A percentile compares a stretch with the other conserved stretches of the same genome.
Conservation (phyloP, 1,284 basidiomycete species). For the Puccinia horiana region DNA sequence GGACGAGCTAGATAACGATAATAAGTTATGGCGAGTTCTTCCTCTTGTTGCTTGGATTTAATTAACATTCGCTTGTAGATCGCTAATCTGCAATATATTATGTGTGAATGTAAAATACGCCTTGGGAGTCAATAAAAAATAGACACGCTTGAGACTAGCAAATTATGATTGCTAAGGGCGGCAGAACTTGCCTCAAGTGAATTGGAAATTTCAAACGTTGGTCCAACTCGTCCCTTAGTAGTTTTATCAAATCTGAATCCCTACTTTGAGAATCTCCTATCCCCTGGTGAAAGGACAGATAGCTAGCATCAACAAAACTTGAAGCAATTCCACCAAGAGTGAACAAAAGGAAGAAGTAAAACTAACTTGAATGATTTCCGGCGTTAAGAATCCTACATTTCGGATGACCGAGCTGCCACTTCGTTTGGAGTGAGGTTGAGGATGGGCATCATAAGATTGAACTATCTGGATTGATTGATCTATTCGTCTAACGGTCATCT, state of each 20-base stretch:
- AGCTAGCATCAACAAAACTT: background rate
- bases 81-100: background rate
- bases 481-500: background rate
- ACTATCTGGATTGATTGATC: background rate
- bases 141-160: background rate
- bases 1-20: constrained; percentile 18
- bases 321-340: background rate
- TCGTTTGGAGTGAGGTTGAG: background rate
- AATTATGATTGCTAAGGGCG: background rate
- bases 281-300: background rate
- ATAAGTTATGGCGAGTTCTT: constrained; percentile 1
- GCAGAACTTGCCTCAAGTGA: constrained; percentile 10
- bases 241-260: background rate
- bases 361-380: background rate
- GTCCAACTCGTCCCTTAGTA: background rate
- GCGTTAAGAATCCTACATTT: background rate
- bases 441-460: background rate
- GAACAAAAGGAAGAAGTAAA: background rate
- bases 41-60: background rate
- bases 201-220: constrained; percentile 7
- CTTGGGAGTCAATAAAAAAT: no score
- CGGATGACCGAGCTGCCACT: background rate
- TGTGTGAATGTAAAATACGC: background rate
- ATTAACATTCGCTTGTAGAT: constrained; percentile 20
- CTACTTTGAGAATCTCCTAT: background rate